A percentile compares a stretch with the other conserved stretches of the same genome.
phyloP scores from a whole-genome alignment of 1,284 basidiomycete species.

The Neolentinus lepideus region DNA sequence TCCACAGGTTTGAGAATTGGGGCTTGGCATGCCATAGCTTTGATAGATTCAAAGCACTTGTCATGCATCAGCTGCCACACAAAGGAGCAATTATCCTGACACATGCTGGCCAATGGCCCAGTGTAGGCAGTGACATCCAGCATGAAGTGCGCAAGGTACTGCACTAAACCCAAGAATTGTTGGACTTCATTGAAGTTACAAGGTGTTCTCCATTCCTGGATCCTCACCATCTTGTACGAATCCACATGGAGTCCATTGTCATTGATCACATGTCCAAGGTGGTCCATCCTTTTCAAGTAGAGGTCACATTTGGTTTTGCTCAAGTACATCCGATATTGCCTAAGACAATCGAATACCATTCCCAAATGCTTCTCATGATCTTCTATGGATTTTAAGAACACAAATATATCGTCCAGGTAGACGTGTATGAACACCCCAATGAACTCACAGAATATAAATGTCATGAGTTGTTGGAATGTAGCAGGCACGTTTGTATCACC shows the following conservation, averaged over 20 bases:
- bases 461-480: slow-evolving; percentile 24
- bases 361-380: slow-evolving; percentile 22
- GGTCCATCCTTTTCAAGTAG: slow-evolving; percentile 15
- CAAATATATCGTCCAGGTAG: slow-evolving; percentile 28
- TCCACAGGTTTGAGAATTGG: slow-evolving; percentile 3
- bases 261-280: slow-evolving; percentile 23
- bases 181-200: slow-evolving; percentile 1
- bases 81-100: neutral
- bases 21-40: neutral
- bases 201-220: slow-evolving; percentile 4
- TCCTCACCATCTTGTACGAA: slow-evolving; percentile 16
- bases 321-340: slow-evolving; percentile 15
- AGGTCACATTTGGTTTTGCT: slow-evolving; percentile 16
- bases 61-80: neutral
- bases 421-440: slow-evolving; percentile 22
- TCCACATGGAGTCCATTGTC: slow-evolving; percentile 20
- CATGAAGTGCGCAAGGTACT: slow-evolving; percentile 3
- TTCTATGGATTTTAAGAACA: slow-evolving; percentile 17
- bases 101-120: neutral
- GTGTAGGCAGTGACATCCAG: neutral
- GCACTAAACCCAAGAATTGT: slow-evolving; percentile 3
- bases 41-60: slow-evolving; percentile 5
- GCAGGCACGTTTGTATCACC: slow-evolving; percentile 25
- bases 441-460: too few relatives aligned
- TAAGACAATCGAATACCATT: slow-evolving; percentile 15